Percentiles rank a stretch among this genome's conserved stretches.
Conservation (phyloP, 345 rosid species). For the Aquilaria malaccensis region DNA sequence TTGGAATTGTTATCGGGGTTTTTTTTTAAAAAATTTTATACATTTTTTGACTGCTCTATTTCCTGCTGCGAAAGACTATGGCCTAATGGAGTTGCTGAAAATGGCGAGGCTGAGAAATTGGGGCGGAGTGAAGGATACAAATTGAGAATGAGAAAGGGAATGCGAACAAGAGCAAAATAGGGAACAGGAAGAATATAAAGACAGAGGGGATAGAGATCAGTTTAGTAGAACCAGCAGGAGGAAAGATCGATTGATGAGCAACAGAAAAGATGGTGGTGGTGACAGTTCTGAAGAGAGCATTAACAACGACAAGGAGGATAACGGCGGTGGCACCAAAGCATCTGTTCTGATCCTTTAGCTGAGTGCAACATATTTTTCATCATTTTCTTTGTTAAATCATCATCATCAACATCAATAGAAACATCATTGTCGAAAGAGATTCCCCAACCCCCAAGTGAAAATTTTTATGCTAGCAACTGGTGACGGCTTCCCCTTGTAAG, state of each 20-base stretch:
- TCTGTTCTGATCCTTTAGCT: slow-evolving; percentile 71
- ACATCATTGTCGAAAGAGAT: slow-evolving; percentile 48
- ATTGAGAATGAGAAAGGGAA: slow-evolving; percentile 55
- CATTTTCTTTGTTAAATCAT: slow-evolving; percentile 19
- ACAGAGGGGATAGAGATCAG: slow-evolving; percentile 72
- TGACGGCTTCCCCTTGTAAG: no score
- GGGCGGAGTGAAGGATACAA: slow-evolving; percentile 65
- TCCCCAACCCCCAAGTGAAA: slow-evolving; percentile 45
- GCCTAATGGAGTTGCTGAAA: slow-evolving; percentile 62
- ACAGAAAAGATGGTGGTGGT: slow-evolving; percentile 64
- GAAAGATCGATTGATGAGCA: slow-evolving; percentile 46
- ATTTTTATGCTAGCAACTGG: slow-evolving; percentile 19
- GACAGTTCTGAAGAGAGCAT: slow-evolving; percentile 90
- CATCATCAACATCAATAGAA: slow-evolving; percentile 28
- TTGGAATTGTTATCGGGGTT: no score
- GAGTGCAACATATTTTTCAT: slow-evolving; percentile 34
- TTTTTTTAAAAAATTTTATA: no score
- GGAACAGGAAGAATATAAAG: slow-evolving; percentile 39
- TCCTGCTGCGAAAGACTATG: slow-evolving; percentile 57
- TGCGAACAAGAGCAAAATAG: slow-evolving; percentile 72
- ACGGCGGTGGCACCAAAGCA: slow-evolving; percentile 17
- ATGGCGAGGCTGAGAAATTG: slow-evolving; percentile 83
- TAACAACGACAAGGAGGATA: slow-evolving; percentile 86
- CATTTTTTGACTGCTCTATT: no score
- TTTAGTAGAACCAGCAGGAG: slow-evolving; percentile 63